Percentiles rank a stretch among this genome's conserved stretches.
phyloP scores from a whole-genome alignment of 1,284 basidiomycete species.

The Thecaphora thlaspeos region DNA sequence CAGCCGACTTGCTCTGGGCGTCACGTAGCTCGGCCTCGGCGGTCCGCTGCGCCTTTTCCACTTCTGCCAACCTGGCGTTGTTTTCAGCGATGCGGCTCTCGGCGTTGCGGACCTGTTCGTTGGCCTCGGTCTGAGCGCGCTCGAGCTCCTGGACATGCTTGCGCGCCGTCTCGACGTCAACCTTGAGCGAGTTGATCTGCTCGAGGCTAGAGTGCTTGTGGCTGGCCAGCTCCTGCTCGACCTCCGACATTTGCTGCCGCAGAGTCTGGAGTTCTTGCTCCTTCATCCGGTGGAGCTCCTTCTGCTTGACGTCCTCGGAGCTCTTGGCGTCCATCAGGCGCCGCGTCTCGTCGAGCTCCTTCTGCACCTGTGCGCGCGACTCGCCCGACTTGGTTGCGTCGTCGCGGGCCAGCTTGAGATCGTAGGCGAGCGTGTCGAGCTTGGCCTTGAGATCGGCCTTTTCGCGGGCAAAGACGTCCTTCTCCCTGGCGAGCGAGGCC shows the following conservation, averaged over 20 bases:
- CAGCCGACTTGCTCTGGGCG: conserved; percentile 62
- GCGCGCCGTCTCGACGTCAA: conserved; percentile 59
- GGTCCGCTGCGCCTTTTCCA: conserved; percentile 71
- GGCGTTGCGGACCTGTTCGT: conserved; percentile 9
- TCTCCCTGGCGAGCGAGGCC: conserved; percentile 61
- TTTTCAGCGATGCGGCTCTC: conserved; percentile 56
- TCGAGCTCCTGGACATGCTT: conserved; percentile 18
- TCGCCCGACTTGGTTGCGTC: conserved; percentile 65
- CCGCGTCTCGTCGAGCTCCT: conserved; percentile 76
- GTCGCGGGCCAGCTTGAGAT: conserved; percentile 68
- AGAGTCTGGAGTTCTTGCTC: conserved; percentile 77
- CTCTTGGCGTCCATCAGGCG: conserved; percentile 77
- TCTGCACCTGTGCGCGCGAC: conserved; percentile 68
- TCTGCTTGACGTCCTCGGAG: conserved; percentile 78
- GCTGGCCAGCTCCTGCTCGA: conserved; percentile 49
- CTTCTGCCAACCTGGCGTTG: conserved; percentile 65
- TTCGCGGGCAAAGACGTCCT: conserved; percentile 60
- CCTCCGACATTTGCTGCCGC: conserved; percentile 66
- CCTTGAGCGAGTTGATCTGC: conserved; percentile 53
- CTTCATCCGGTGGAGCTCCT: conserved; percentile 81
- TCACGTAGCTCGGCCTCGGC: conserved; percentile 79
- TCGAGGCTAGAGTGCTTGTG: conserved; percentile 51
- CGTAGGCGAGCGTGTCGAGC: conserved; percentile 69
- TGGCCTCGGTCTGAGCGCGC: conserved; percentile 7
- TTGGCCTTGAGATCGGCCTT: conserved; percentile 68